A percentile compares a stretch with the other conserved stretches of the same genome.
phyloP scores from a whole-genome alignment of 352 stramenopile genomes.

The Phytophthora macrochlamydospora region DNA sequence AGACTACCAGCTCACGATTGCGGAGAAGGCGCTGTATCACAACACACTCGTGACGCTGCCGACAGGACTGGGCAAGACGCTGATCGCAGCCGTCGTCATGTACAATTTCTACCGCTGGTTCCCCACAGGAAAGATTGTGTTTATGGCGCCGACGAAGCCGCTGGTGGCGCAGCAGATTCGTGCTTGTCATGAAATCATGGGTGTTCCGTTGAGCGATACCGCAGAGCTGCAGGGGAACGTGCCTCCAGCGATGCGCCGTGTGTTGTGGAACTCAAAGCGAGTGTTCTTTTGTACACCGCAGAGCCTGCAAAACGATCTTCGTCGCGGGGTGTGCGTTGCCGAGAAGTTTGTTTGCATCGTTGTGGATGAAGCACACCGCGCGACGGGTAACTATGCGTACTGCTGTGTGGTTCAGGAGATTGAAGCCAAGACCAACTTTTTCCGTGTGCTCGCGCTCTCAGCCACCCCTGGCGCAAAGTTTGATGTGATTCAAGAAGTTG shows the following conservation, averaged over 20 bases:
- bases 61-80: conserved; percentile 99
- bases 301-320: conserved; percentile 96
- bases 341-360: conserved; percentile 96
- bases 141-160: conserved; percentile 98
- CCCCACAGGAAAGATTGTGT: conserved; percentile 94
- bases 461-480: conserved; percentile 97
- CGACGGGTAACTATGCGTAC: conserved; percentile 97
- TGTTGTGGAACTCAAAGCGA: conserved; percentile 92
- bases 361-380: conserved; percentile 97
- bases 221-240: conserved; percentile 88
- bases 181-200: conserved; percentile 95
- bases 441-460: conserved; percentile 94
- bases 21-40: conserved; percentile 92
- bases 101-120: conserved; percentile 99
- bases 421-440: conserved; percentile 70
- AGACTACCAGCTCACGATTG: conserved; percentile 96
- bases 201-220: conserved; percentile 90
- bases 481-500: conserved; percentile 95
- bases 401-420: conserved; percentile 89
- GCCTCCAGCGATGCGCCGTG: conserved; percentile 59
- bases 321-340: conserved; percentile 73
- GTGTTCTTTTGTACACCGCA: conserved; percentile 99
- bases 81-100: conserved; percentile 99
- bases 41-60: conserved; percentile 99
- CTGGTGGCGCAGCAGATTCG: conserved; percentile 98